Conservation (phyloP, 2,329 filamentous ascomycete species). For the Xylariaceae sp. region DNA sequence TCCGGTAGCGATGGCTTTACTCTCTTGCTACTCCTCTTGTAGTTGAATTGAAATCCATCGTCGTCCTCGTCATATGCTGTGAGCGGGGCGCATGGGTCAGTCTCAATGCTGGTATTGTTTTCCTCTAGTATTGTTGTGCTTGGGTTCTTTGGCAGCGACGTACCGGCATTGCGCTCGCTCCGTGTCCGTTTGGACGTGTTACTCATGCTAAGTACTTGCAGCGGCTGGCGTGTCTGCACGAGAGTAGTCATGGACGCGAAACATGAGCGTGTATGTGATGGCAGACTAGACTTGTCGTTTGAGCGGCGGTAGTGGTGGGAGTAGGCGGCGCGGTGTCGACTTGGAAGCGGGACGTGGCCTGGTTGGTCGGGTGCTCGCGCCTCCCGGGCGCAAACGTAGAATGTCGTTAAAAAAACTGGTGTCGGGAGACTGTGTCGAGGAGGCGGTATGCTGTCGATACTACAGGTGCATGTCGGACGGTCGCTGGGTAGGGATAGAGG, state of each 20-base stretch:
- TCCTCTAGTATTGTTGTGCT: background rate
- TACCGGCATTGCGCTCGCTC: slow-evolving; percentile 63
- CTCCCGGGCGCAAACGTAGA: background rate
- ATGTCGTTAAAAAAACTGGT: background rate
- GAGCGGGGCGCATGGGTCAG: slow-evolving; percentile 12
- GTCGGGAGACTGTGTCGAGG: background rate
- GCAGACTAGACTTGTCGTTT: slow-evolving; percentile 1
- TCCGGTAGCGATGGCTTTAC: slow-evolving; percentile 54
- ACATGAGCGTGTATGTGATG: slow-evolving; percentile 25
- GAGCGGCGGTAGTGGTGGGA: slow-evolving; percentile 2
- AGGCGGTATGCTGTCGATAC: background rate
- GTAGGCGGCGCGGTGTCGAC: slow-evolving; percentile 5
- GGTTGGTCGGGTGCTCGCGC: slow-evolving; percentile 2
- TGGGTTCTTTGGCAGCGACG: slow-evolving; percentile 28
- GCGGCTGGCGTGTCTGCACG: slow-evolving; percentile 59
- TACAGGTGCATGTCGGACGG: no score
- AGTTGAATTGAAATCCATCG: slow-evolving; percentile 67
- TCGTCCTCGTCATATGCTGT: slow-evolving; percentile 66
- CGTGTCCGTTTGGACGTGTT: slow-evolving; percentile 57
- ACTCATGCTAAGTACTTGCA: slow-evolving; percentile 67
- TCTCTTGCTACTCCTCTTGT: slow-evolving; percentile 60
- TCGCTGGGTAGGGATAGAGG: background rate
- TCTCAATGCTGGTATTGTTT: slow-evolving; percentile 6
- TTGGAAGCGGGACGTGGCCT: slow-evolving; percentile 10
- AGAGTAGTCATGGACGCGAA: slow-evolving; percentile 67